These are phyloP conservation scores for Lachancea nothofagi DNA, from an alignment of 805 yeast species.

Conservation along the genomic window DNA sequence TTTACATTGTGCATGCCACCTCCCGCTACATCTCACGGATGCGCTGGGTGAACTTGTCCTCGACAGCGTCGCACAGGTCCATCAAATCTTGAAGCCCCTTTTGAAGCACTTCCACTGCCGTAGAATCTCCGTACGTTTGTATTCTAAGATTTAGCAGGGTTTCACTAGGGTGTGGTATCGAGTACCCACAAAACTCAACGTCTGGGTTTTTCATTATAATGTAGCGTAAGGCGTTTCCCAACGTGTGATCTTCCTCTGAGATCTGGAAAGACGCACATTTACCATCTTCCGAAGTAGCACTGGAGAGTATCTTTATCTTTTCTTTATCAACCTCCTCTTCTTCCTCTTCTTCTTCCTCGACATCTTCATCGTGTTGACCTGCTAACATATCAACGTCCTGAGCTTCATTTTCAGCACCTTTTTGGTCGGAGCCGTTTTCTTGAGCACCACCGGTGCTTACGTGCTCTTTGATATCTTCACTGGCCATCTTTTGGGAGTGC, in stretches of 20 bases:
- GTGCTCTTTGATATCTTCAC: conserved; percentile 1
- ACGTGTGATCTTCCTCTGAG: conserved; percentile 89
- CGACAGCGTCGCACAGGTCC: conserved; percentile 78
- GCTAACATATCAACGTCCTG: conserved; percentile 17
- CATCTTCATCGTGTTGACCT: too few species aligned
- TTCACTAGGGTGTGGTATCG: conserved; percentile 98
- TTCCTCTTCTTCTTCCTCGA: conserved; percentile 12
- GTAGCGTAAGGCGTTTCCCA: conserved; percentile 90
- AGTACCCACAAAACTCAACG: conserved; percentile 97
- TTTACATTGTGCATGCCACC: neutral
- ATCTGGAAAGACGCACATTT: conserved; percentile 93
- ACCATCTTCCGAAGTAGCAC: conserved; percentile 90
- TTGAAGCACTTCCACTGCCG: conserved; percentile 90
- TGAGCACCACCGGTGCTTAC: neutral
- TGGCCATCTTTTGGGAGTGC: conserved; percentile 1
- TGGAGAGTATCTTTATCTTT: conserved; percentile 56
- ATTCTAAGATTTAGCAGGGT: conserved; percentile 82
- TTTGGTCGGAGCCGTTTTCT: neutral
- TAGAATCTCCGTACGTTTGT: conserved; percentile 79
- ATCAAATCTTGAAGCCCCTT: conserved; percentile 84
- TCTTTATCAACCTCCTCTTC: conserved; percentile 45
- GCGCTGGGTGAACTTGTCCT: conserved; percentile 66
- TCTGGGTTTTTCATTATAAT: conserved; percentile 96
- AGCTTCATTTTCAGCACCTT: conserved; percentile 1
- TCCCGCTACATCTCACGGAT: conserved; percentile 41